phyloP scores from a whole-genome alignment of 164 flowering plant genomes.

The Tetracentron sinense region DNA sequence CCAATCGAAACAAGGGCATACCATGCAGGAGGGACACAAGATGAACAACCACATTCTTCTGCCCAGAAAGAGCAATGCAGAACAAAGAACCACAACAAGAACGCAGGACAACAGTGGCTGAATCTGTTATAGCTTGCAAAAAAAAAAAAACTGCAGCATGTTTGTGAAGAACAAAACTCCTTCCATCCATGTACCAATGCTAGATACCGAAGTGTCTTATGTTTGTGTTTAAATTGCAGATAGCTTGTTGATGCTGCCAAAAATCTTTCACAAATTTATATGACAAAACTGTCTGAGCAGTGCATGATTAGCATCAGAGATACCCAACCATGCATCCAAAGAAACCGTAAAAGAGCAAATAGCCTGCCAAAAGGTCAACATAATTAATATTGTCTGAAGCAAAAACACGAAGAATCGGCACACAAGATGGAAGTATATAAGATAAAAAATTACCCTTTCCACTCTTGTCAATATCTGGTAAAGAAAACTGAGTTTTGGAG shows the following conservation, averaged over 20 bases:
- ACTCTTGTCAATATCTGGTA: slow-evolving; percentile 4
- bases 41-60: slow-evolving; percentile 7
- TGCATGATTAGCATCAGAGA: slow-evolving; percentile 36
- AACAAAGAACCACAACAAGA: slow-evolving; percentile 11
- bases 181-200: slow-evolving; percentile 12
- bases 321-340: slow-evolving; percentile 50
- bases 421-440: slow-evolving; percentile 7
- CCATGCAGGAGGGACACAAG: slow-evolving; percentile 6
- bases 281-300: slow-evolving; percentile 24
- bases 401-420: slow-evolving; percentile 16
- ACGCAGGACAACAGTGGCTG: slow-evolving; percentile 3
- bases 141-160: slow-evolving; percentile 14
- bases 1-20: slow-evolving; percentile 1
- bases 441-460: slow-evolving; percentile 19
- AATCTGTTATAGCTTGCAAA: slow-evolving; percentile 10
- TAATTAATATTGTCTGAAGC: slow-evolving; percentile 33
- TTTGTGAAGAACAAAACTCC: slow-evolving; percentile 11
- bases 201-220: no score
- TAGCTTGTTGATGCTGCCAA: slow-evolving; percentile 21
- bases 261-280: slow-evolving; percentile 27
- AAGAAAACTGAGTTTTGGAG: slow-evolving; percentile 7
- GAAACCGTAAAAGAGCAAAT: slow-evolving; percentile 39
- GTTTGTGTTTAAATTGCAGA: slow-evolving; percentile 12
- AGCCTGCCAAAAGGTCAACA: slow-evolving; percentile 69
- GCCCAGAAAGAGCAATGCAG: slow-evolving; percentile 5